These are phyloP conservation scores for Penicillium egyptiacum DNA, from an alignment of 495 filamentous ascomycete species.

Conservation along the genomic window DNA sequence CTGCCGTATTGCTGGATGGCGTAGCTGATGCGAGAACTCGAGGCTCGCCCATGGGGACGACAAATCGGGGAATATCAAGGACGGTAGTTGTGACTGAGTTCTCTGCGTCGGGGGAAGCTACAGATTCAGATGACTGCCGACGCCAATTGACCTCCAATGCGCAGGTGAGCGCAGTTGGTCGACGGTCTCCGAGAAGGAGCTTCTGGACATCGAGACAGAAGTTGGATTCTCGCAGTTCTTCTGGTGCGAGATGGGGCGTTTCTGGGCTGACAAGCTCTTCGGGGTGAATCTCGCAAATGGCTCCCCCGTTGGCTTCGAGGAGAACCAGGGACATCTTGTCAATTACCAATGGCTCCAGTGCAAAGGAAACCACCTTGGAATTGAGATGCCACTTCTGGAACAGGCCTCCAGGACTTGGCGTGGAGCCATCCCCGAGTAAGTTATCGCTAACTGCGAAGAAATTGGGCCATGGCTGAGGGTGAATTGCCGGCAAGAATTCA, in stretches of 20 bases:
- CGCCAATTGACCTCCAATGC: constrained; percentile 76
- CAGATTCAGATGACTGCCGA: constrained; percentile 38
- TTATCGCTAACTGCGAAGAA: constrained; percentile 64
- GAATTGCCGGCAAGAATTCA: constrained; percentile 73
- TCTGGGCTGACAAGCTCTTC: constrained; percentile 38
- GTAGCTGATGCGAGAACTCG: constrained; percentile 72
- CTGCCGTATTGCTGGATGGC: constrained; percentile 42
- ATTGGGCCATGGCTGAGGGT: constrained; percentile 79
- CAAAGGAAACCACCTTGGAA: constrained; percentile 72
- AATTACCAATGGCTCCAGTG: constrained; percentile 66
- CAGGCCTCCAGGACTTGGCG: constrained; percentile 57
- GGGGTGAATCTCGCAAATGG: constrained; percentile 45
- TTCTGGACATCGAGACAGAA: constrained; percentile 75
- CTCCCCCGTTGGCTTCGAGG: constrained; percentile 54
- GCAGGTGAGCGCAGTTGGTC: constrained; percentile 68
- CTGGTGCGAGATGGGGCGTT: constrained; percentile 50
- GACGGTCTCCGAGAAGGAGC: constrained; percentile 73
- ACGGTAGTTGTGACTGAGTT: constrained; percentile 44
- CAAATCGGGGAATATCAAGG: constrained; percentile 74
- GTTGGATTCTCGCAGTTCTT: constrained; percentile 64
- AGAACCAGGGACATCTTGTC: constrained; percentile 60
- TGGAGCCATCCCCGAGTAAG: constrained; percentile 28
- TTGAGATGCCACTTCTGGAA: constrained; percentile 76
- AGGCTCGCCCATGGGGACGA: constrained; percentile 78
- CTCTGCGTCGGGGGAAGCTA: constrained; percentile 9